These are phyloP conservation scores for Laguncularia racemosa DNA, from an alignment of 345 rosid genomes.

Conservation along the genomic window DNA sequence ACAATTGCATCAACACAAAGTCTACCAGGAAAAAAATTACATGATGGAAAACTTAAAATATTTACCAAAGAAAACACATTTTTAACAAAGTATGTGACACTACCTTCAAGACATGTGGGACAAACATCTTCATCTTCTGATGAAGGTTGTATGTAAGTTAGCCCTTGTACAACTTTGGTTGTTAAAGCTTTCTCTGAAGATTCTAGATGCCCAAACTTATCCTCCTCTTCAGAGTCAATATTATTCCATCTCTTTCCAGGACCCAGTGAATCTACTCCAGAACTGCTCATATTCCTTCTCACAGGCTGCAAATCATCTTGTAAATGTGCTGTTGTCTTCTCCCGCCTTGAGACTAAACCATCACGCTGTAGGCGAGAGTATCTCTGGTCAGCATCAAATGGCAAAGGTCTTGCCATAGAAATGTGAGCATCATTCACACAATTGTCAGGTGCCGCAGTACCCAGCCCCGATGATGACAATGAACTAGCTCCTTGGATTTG, in stretches of 20 bases:
- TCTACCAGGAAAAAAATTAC: no score
- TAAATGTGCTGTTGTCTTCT: constrained; percentile 43
- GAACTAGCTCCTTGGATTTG: constrained; percentile 34
- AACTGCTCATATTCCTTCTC: constrained; percentile 41
- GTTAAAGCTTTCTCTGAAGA: constrained; percentile 29
- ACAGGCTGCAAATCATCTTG: constrained; percentile 50
- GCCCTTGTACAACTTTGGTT: constrained; percentile 25
- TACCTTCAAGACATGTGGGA: constrained; percentile 75
- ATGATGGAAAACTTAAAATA: no score
- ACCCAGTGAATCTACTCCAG: constrained; percentile 35
- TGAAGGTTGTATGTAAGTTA: constrained; percentile 22
- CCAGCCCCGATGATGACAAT: constrained; percentile 26
- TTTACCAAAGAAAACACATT: not conserved
- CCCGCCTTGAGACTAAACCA: constrained; percentile 62
- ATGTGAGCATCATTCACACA: constrained; percentile 29
- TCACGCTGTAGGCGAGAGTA: constrained; percentile 50
- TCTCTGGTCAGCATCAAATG: constrained; percentile 52
- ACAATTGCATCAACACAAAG: not conserved
- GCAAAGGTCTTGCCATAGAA: constrained; percentile 28
- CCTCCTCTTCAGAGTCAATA: constrained; percentile 32
- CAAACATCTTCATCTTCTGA: constrained; percentile 59
- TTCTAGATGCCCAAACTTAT: constrained; percentile 24
- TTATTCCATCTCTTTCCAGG: constrained; percentile 37
- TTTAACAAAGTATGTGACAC: not conserved
- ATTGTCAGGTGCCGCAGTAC: constrained; percentile 24